These are phyloP conservation scores for Candida maris DNA, from an alignment of 805 yeast genomes.

Conservation along the genomic window DNA sequence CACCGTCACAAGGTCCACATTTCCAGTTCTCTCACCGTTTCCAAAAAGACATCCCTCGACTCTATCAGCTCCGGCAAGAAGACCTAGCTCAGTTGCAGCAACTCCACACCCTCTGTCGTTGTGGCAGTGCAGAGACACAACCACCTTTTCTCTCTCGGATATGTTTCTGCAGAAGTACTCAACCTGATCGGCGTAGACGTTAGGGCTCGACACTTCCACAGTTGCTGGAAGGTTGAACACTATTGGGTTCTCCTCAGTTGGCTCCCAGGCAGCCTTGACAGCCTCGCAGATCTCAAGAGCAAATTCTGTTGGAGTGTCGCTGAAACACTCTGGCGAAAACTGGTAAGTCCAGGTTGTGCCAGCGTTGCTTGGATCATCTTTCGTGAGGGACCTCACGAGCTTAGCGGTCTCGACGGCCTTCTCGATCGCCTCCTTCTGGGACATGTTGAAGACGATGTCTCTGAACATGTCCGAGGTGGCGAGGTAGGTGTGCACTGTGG, in stretches of 20 bases:
- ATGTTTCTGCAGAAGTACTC: conserved; percentile 70
- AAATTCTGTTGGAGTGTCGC: conserved; percentile 70
- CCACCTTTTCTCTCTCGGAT: conserved; percentile 65
- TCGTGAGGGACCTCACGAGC: conserved; percentile 63
- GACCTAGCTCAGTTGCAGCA: conserved; percentile 75
- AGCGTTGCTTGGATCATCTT: conserved; percentile 64
- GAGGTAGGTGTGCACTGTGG: conserved; percentile 67
- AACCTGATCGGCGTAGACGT: conserved; percentile 75
- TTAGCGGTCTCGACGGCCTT: conserved; percentile 71
- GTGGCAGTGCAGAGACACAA: conserved; percentile 71
- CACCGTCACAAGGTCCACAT: conserved; percentile 71
- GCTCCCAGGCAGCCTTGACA: conserved; percentile 75
- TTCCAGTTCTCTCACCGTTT: conserved; percentile 84
- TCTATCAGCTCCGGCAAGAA: conserved; percentile 82
- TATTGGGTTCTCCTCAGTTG: conserved; percentile 68
- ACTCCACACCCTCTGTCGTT: conserved; percentile 84
- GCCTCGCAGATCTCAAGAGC: conserved; percentile 78
- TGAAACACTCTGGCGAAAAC: conserved; percentile 76
- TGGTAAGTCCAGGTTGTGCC: conserved; percentile 69
- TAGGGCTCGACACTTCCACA: conserved; percentile 73
- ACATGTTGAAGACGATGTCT: conserved; percentile 71
- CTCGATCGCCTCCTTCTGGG: conserved; percentile 60
- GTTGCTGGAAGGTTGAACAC: conserved; percentile 80
- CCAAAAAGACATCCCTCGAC: conserved; percentile 82
- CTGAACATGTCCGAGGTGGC: conserved; percentile 76